A percentile compares a stretch with the other conserved stretches of the same genome.
Evolutionary conservation across 768 basidiomycete genomes (phyloP).

Genomic region (Pleurotus cornucopiae): DNA sequence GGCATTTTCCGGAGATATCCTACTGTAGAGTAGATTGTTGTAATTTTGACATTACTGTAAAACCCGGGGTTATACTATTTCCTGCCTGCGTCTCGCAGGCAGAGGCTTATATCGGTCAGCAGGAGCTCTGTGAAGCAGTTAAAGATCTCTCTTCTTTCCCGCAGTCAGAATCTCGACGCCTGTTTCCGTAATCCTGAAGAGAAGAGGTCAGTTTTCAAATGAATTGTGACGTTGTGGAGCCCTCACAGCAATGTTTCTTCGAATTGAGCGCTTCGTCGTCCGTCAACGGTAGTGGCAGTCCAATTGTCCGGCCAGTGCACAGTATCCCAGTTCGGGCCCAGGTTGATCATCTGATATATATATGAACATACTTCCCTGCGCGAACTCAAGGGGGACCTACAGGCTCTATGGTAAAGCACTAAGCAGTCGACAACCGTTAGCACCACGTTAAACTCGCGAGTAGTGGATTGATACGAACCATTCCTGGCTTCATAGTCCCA

Average conservation of each 20-base stretch:
- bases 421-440: not conserved
- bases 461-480: conserved; percentile 45
- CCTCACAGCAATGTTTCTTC: conserved; percentile 93
- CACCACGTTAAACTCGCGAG: not conserved
- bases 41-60: no score
- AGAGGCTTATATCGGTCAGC: no score
- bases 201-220: conserved; percentile 2
- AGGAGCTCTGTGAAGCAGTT: not conserved
- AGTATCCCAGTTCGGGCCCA: conserved; percentile 72
- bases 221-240: conserved; percentile 1
- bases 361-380: conserved; percentile 5
- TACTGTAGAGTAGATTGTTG: no score
- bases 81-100: no score
- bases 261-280: conserved; percentile 90
- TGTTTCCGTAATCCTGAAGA: conserved; percentile 78
- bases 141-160: conserved; percentile 19
- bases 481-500: conserved; percentile 91
- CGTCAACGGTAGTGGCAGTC: conserved; percentile 93
- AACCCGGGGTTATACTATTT: no score
- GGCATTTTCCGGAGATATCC: not conserved
- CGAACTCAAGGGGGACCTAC: conserved; percentile 31
- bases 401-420: conserved; percentile 78
- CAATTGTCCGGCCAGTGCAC: conserved; percentile 93
- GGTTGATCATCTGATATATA: conserved; percentile 80
- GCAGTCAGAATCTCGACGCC: conserved; percentile 87